Percentiles rank a stretch among this genome's conserved stretches.
Evolutionary conservation across 306 rosid species (phyloP).

Genomic region (Sicyos edulis): DNA sequence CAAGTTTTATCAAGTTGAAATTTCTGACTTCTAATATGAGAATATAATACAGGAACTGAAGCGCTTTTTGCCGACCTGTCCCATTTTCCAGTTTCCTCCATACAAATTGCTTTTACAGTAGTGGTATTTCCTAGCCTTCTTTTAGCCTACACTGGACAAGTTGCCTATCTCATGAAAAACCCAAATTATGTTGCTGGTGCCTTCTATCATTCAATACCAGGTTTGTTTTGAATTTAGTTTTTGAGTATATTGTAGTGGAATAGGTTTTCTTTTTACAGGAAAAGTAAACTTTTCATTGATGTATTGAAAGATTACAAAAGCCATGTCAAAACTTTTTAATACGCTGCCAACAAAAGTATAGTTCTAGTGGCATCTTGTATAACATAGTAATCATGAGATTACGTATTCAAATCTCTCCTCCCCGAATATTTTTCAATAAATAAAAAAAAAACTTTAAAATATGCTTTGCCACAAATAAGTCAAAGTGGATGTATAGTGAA

Average conservation of each 20-base stretch:
- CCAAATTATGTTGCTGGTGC: slow-evolving; percentile 39
- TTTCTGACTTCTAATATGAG: slow-evolving; percentile 19
- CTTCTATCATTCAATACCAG: slow-evolving; percentile 89
- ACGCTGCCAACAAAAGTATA: too few species aligned
- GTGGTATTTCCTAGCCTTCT: slow-evolving; percentile 97
- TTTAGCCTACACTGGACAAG: slow-evolving; percentile 91
- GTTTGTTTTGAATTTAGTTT: slow-evolving; percentile 32
- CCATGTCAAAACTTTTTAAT: too few species aligned
- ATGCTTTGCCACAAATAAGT: too few species aligned
- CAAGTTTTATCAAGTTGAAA: neutral
- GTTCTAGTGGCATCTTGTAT: too few species aligned
- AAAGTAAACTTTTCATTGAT: too few species aligned
- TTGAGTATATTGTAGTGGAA: neutral
- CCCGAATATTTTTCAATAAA: too few species aligned
- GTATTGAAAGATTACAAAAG: too few species aligned
- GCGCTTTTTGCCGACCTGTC: slow-evolving; percentile 95
- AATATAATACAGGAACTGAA: slow-evolving; percentile 72
- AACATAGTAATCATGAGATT: too few species aligned
- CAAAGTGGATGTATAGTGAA: too few species aligned
- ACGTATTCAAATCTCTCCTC: too few species aligned
- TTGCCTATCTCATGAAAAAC: slow-evolving; percentile 75
- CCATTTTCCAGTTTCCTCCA: slow-evolving; percentile 92
- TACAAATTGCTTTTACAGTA: slow-evolving; percentile 85
- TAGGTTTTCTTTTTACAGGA: too few species aligned
- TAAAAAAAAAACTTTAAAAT: too few species aligned